Percentiles rank a stretch among this genome's conserved stretches.
Evolutionary conservation across 768 basidiomycete species (phyloP).

Genomic region (Agrocybe chaxingu): DNA sequence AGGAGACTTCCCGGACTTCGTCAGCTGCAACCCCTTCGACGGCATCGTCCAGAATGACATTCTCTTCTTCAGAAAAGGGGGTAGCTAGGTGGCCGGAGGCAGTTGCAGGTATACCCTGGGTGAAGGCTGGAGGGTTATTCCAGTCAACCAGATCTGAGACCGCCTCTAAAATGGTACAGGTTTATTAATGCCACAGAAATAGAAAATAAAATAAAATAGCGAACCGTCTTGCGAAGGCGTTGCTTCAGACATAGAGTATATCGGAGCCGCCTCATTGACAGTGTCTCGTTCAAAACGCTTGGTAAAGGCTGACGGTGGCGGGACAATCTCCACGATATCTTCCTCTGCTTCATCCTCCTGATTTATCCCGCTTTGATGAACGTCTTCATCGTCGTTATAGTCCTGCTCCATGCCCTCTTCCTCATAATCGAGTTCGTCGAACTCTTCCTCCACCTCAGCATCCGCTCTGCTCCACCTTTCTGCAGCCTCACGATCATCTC

Average conservation of each 20-base stretch:
- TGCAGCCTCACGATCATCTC: neutral
- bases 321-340: neutral
- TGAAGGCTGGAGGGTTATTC: slow-evolving; percentile 32
- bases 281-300: slow-evolving; percentile 12
- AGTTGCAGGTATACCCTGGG: slow-evolving; percentile 18
- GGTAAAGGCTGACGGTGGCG: neutral
- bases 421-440: neutral
- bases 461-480: neutral
- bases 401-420: neutral
- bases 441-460: neutral
- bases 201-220: neutral
- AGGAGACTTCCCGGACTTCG: neutral
- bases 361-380: neutral
- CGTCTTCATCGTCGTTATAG: neutral
- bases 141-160: slow-evolving; percentile 20
- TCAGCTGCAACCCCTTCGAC: neutral
- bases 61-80: slow-evolving; percentile 3
- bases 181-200: neutral
- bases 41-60: neutral
- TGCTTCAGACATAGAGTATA: neutral
- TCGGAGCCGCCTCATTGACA: neutral
- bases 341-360: neutral
- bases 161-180: slow-evolving; percentile 1
- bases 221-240: neutral
- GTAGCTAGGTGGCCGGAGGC: slow-evolving; percentile 12